Percentiles rank a stretch among this genome's conserved stretches.
Conservation (phyloP, 805 yeast genomes). For the Saccharomycopsis sp. region DNA sequence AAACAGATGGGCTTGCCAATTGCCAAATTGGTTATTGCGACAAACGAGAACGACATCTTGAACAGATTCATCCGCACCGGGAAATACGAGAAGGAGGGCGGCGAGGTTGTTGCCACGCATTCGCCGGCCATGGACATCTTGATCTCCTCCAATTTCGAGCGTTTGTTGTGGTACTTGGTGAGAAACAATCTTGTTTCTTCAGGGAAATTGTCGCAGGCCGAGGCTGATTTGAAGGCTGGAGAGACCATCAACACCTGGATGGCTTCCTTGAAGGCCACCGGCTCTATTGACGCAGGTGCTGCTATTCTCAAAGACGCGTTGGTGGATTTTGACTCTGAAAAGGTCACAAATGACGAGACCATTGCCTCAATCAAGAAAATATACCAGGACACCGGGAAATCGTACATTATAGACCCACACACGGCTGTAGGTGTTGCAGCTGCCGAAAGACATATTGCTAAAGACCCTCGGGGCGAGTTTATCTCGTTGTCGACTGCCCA, state of each 20-base stretch:
- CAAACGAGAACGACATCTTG: constrained; percentile 91
- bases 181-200: constrained; percentile 53
- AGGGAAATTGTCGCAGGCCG: constrained; percentile 25
- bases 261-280: constrained; percentile 64
- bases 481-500: constrained; percentile 94
- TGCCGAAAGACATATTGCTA: constrained; percentile 52
- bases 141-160: constrained; percentile 92
- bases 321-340: constrained; percentile 65
- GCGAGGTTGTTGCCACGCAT: constrained; percentile 75
- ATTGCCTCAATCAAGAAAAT: constrained; percentile 66
- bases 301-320: constrained; percentile 61
- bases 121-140: constrained; percentile 99
- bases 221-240: constrained; percentile 68
- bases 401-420: constrained; percentile 92
- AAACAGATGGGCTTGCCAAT: constrained; percentile 92
- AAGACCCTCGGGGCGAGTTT: constrained; percentile 41
- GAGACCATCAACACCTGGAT: constrained; percentile 66
- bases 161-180: constrained; percentile 90
- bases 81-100: constrained; percentile 63
- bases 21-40: constrained; percentile 82
- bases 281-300: constrained; percentile 66
- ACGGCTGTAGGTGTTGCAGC: constrained; percentile 91
- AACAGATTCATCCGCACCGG: constrained; percentile 89
- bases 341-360: constrained; percentile 75
- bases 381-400: constrained; percentile 50